Percentiles rank a stretch among this genome's conserved stretches.
Evolutionary conservation across 305 asterid genomes (phyloP).

Genomic region (Stenogyne calaminthoides): DNA sequence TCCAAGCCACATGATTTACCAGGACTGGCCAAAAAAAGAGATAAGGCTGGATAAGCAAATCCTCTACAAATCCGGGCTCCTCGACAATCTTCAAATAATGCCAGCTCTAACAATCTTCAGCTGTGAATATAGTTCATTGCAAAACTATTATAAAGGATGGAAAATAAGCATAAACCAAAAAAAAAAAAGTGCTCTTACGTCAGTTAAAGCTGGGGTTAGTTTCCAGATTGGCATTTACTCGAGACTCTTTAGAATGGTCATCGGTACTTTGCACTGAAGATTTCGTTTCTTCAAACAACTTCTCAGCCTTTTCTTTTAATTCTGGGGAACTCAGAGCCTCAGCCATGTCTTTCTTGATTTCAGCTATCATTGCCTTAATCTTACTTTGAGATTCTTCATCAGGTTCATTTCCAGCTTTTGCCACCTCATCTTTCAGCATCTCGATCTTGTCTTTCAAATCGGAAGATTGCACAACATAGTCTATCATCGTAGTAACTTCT

Average conservation of each 20-base stretch:
- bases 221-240: conserved; percentile 37
- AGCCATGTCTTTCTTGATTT: conserved; percentile 52
- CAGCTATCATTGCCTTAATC: conserved; percentile 53
- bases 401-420: conserved; percentile 51
- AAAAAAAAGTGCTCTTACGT: conserved; percentile 28
- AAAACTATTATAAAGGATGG: not conserved
- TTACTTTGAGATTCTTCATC: conserved; percentile 49
- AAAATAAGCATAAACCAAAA: not conserved
- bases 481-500: conserved; percentile 48
- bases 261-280: conserved; percentile 32
- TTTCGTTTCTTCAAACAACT: conserved; percentile 42
- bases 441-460: conserved; percentile 70
- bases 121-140: conserved; percentile 2
- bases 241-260: conserved; percentile 28
- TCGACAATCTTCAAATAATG: not conserved
- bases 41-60: conserved; percentile 5
- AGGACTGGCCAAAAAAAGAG: not conserved
- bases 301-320: conserved; percentile 53
- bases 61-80: conserved; percentile 6
- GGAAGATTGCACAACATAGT: conserved; percentile 49
- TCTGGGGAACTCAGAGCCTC: conserved; percentile 46
- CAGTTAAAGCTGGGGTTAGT: conserved; percentile 38
- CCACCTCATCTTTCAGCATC: conserved; percentile 54
- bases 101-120: conserved; percentile 1
- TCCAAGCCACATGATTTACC: not conserved